These are phyloP conservation scores for Oryza meridionalis DNA, from an alignment of 176 grass and related monocot species.

Conservation along the genomic window DNA sequence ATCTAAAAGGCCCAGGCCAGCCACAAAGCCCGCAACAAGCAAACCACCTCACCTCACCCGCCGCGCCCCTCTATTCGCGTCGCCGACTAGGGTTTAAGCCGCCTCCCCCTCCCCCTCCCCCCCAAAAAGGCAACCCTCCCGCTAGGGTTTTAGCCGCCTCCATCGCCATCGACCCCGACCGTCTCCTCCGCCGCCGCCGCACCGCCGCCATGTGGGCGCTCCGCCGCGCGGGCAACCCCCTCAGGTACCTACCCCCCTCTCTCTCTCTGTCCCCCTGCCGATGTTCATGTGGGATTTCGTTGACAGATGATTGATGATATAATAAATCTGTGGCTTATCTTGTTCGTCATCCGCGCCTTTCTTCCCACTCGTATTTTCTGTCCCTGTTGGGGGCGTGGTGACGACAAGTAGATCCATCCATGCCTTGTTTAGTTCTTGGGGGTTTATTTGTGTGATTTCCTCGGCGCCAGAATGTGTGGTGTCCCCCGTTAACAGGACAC, in stretches of 20 bases:
- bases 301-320: background rate
- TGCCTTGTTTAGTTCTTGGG: background rate
- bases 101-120: background rate
- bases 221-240: constrained; percentile 51
- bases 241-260: too few relatives aligned
- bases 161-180: background rate
- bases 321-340: background rate
- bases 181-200: background rate
- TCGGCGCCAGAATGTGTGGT: background rate
- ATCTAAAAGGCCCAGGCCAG: constrained; percentile 1
- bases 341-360: background rate
- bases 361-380: background rate
- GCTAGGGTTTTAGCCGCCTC: constrained; percentile 62
- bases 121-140: constrained; percentile 1
- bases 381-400: background rate
- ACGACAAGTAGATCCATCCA: constrained; percentile 19
- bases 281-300: background rate
- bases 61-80: background rate
- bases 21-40: background rate
- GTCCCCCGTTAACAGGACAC: background rate
- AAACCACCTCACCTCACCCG: background rate
- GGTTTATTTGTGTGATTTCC: background rate
- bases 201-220: constrained; percentile 65
- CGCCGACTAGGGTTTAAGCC: constrained; percentile 44
- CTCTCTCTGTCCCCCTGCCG: too few relatives aligned